Percentiles rank a stretch among this genome's conserved stretches.
Conservation (phyloP, 441 rosid genomes). For the Populus hybrid region DNA sequence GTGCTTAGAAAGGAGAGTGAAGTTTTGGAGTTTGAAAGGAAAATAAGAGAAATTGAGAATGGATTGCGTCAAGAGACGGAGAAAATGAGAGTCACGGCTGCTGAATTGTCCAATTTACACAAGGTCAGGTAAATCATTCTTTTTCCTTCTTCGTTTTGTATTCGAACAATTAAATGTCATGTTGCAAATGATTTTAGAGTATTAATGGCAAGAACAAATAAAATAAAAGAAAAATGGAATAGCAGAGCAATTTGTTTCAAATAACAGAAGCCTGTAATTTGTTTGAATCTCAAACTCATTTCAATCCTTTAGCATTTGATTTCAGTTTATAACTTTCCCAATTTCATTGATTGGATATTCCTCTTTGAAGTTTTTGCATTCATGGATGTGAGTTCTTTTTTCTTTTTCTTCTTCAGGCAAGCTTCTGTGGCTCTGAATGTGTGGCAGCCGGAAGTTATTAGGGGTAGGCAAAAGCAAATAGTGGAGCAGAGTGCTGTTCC, state of each 20-base stretch:
- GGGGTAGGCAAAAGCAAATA: slow-evolving; percentile 62
- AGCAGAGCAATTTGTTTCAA: background rate
- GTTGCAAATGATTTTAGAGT: background rate
- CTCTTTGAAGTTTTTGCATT: background rate
- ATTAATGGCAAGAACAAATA: background rate
- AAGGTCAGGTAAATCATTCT: slow-evolving; percentile 51
- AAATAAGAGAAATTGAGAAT: slow-evolving; percentile 48
- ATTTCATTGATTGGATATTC: background rate
- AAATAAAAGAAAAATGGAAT: background rate
- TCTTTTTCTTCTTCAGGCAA: slow-evolving; percentile 47
- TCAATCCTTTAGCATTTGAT: background rate
- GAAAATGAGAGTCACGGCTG: slow-evolving; percentile 38
- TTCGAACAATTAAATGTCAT: background rate
- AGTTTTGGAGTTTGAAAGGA: slow-evolving; percentile 47
- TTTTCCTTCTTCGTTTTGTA: background rate
- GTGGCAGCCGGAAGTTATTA: slow-evolving; percentile 81
- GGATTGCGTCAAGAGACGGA: slow-evolving; percentile 44
- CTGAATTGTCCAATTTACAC: slow-evolving; percentile 49
- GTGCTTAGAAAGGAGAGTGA: slow-evolving; percentile 71
- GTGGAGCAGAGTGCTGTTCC: slow-evolving; percentile 80
- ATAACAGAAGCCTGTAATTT: background rate
- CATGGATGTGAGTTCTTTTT: background rate
- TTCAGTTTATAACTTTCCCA: background rate
- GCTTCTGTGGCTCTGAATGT: slow-evolving; percentile 88
- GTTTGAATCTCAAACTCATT: background rate